Conservation (phyloP, 1,284 basidiomycete species). For the Malassezia japonica region DNA sequence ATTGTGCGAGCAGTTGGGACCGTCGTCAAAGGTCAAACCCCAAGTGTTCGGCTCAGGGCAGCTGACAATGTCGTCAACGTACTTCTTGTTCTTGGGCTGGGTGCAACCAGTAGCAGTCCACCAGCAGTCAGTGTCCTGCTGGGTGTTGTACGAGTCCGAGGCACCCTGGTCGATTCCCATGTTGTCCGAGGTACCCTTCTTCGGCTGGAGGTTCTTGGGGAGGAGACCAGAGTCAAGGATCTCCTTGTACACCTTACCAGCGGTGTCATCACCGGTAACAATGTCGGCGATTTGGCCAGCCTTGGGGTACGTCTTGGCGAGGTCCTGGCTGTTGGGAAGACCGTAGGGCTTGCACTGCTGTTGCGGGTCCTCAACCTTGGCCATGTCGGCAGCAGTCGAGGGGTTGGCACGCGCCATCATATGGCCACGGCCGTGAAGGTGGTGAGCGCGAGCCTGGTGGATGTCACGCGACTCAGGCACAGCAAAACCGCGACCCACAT, state of each 20-base stretch:
- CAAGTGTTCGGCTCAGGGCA: slow-evolving; percentile 53
- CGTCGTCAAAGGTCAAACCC: slow-evolving; percentile 54
- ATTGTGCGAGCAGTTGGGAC: slow-evolving; percentile 51
- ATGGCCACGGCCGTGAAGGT: background rate
- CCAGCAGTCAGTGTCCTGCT: slow-evolving; percentile 42
- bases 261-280: slow-evolving; percentile 4
- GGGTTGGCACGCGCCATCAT: background rate
- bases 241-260: slow-evolving; percentile 9
- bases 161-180: slow-evolving; percentile 13
- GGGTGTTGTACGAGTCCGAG: slow-evolving; percentile 17
- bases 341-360: slow-evolving; percentile 4
- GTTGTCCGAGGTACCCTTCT: slow-evolving; percentile 32
- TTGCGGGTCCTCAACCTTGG: background rate
- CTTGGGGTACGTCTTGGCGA: slow-evolving; percentile 26
- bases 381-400: background rate
- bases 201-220: slow-evolving; percentile 10
- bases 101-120: slow-evolving; percentile 38
- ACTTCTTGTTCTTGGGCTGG: slow-evolving; percentile 33
- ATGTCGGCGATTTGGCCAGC: slow-evolving; percentile 18
- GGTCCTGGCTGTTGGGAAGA: background rate
- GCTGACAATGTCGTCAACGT: slow-evolving; percentile 48
- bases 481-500: slow-evolving; percentile 1
- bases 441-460: background rate
- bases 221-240: slow-evolving; percentile 12
- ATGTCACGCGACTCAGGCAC: background rate